Evolutionary conservation across 768 basidiomycete genomes (phyloP).

Genomic region (Xerocomus potaroensis): DNA sequence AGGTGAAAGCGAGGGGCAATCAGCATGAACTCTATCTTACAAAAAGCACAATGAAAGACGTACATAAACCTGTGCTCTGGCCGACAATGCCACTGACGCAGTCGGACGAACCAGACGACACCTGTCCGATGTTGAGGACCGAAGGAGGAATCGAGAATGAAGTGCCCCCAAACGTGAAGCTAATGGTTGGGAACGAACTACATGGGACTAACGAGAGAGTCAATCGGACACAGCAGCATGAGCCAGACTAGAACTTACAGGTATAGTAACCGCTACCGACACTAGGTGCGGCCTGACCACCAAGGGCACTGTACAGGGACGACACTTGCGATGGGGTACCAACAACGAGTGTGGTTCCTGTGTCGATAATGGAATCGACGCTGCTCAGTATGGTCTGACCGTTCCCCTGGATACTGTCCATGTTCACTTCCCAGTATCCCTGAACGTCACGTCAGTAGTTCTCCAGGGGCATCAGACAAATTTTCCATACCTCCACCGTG

Average conservation of each 20-base stretch:
- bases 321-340: neutral
- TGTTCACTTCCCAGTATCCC: constrained; percentile 13
- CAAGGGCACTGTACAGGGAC: neutral
- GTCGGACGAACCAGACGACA: constrained; percentile 15
- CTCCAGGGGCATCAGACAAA: too few relatives aligned
- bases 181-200: constrained; percentile 23
- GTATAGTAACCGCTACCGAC: constrained; percentile 30
- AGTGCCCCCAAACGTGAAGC: constrained; percentile 35
- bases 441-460: neutral
- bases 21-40: too few relatives aligned
- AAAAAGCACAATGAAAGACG: neutral
- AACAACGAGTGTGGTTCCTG: constrained; percentile 16
- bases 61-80: neutral
- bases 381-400: neutral
- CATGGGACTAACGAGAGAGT: constrained; percentile 26
- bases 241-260: constrained; percentile 1
- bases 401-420: constrained; percentile 6
- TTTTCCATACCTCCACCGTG: constrained; percentile 3
- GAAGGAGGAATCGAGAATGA: constrained; percentile 29
- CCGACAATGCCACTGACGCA: constrained; percentile 31
- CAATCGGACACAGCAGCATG: neutral
- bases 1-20: too few relatives aligned
- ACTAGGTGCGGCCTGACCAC: constrained; percentile 6
- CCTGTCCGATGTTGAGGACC: constrained; percentile 37
- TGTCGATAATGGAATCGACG: constrained; percentile 12